Base-by-base conservation (phyloP, 2,329 filamentous ascomycete genomes). In the Xylaria sp. region DNA sequence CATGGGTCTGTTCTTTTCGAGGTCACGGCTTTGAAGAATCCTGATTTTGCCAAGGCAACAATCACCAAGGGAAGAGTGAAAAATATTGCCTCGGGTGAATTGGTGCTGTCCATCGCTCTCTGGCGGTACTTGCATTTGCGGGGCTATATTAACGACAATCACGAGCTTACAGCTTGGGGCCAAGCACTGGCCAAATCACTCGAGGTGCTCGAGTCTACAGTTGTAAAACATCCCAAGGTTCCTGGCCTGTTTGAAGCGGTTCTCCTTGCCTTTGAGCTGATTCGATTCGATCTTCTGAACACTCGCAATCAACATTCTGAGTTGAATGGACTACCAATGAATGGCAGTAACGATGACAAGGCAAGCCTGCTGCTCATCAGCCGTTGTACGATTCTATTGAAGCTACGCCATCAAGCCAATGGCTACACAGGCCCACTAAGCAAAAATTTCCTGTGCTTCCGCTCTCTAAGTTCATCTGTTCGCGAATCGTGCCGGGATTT, bases 391-490 rank as follows among this genome's bases (percentile, higher is more conserved):
- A 93, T 91, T 54, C 81, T 98, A 60, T 85, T 93, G 53, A 92
- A 90, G 72, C 82, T 98, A 64, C 87, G 88, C 31, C 95, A 99
- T 74, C 86, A 91, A 69, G 83, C 85, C 3, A 93, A 94, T 68
- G 95, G 95, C 29, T 99, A 97, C 77, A 97, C 94, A 1, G 95
- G 95, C 0, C 94, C 95, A 1, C 83, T 99, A 1, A 97, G 93
- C 81, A 90, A 95, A 76, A 93, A 94, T 68, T 83, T 97, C 54
- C 83, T 99, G 41, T 89, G 88, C 25, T 99, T 93, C 80, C 90
- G 92, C 63, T 93, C 92, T 1, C 83, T 98, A 60, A 88, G 92
- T 40, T 89, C 89, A 2, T 87, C 91, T 40, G 88, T 97, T 23
- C 90, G 93, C 38, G 87, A 90, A 66, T 87, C 88, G 33, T 83